phyloP scores from a whole-genome alignment of 805 yeast species.

The Sungouiella thailandica region DNA sequence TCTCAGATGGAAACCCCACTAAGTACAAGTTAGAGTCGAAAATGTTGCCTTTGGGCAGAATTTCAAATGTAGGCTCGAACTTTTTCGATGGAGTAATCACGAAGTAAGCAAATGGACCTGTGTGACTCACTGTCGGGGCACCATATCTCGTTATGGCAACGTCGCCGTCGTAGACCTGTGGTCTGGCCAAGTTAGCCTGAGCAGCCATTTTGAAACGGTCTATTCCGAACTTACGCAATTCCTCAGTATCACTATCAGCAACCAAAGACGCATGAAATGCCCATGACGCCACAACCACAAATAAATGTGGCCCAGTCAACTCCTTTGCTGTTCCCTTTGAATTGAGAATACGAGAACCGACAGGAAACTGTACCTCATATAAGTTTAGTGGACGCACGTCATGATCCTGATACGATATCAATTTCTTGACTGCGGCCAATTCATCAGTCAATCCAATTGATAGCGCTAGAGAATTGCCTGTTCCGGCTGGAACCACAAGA shows the following conservation, averaged over 20 bases:
- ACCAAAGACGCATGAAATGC: conserved; percentile 84
- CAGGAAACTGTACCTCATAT: conserved; percentile 42
- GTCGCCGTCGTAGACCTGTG: conserved; percentile 49
- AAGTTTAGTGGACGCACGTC: conserved; percentile 34
- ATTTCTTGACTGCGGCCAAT: conserved; percentile 26
- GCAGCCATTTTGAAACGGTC: conserved; percentile 73
- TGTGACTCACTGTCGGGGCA: conserved; percentile 2
- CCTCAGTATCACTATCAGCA: conserved; percentile 70
- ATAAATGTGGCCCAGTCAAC: conserved; percentile 19
- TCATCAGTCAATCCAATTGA: conserved; percentile 43
- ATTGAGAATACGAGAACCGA: conserved; percentile 18
- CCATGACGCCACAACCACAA: conserved; percentile 73
- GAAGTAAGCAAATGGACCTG: conserved; percentile 54
- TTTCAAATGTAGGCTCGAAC: conserved; percentile 57
- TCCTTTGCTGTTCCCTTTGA: conserved; percentile 15
- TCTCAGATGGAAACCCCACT: conserved; percentile 39
- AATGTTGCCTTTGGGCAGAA: conserved; percentile 56
- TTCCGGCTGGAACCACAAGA: conserved; percentile 65
- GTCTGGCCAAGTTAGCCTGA: conserved; percentile 39
- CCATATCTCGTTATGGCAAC: conserved; percentile 3
- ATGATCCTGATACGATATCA: conserved; percentile 24
- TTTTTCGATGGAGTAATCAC: conserved; percentile 49
- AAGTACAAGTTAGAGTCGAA: conserved; percentile 39
- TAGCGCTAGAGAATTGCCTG: conserved; percentile 77
- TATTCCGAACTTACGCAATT: conserved; percentile 57